Conservation (phyloP, 148 eudicot genomes). For the Fagopyrum tataricum region DNA sequence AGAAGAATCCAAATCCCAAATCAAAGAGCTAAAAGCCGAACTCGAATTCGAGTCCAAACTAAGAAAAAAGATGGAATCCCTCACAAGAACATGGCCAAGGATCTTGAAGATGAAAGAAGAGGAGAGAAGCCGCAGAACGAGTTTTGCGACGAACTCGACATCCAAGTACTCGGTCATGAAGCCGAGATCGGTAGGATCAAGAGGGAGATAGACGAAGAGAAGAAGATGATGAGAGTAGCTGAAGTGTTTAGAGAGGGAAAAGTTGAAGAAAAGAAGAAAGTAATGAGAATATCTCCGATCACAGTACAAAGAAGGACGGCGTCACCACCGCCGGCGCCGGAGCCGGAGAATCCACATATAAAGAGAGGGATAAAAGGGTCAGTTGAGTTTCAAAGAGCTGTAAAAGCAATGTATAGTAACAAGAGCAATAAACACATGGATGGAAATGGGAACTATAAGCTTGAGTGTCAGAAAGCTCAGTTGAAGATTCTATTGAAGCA, state of each 20-base stretch:
- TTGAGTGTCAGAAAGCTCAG: constrained; percentile 8
- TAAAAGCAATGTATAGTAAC: neutral
- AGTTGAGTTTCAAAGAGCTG: constrained; percentile 1
- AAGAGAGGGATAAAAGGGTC: constrained; percentile 8
- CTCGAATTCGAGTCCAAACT: neutral
- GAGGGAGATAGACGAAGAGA: neutral
- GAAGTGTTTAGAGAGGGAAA: constrained; percentile 3
- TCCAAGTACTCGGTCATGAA: neutral
- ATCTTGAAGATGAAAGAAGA: neutral
- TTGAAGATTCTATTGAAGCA: neutral
- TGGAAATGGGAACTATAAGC: neutral
- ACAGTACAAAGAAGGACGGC: neutral
- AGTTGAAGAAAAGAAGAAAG: neutral
- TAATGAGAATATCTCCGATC: neutral
- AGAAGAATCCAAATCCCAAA: neutral
- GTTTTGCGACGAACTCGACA: neutral
- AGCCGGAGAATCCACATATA: constrained; percentile 7
- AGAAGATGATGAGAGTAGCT: constrained; percentile 4
- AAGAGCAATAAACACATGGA: neutral
- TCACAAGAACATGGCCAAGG: neutral
- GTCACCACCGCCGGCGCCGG: constrained; percentile 6
- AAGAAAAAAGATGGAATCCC: neutral
- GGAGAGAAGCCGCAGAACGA: constrained; percentile 3
- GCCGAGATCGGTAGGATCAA: neutral
- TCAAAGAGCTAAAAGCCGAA: neutral